These are phyloP conservation scores for Pythium phragmitis DNA, from an alignment of 352 stramenopile species.

Conservation along the genomic window DNA sequence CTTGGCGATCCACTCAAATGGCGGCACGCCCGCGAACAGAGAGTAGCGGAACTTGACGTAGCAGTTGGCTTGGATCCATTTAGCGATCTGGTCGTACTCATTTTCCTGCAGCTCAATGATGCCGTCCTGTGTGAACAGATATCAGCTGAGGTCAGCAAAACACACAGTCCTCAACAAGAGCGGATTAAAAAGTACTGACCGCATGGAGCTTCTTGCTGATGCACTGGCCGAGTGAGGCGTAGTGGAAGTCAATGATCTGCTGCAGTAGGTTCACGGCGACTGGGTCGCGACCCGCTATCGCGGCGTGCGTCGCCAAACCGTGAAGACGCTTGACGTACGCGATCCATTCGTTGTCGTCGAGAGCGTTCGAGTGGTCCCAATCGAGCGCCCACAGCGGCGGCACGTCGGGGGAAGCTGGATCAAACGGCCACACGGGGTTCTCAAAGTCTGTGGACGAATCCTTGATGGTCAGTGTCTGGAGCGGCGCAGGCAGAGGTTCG, in stretches of 20 bases:
- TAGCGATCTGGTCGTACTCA: slow-evolving; percentile 1
- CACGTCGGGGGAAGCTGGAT: slow-evolving; percentile 2
- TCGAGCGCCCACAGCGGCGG: slow-evolving; percentile 14
- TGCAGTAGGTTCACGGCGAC: slow-evolving; percentile 4
- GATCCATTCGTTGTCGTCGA: slow-evolving; percentile 4
- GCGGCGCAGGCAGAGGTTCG: no score
- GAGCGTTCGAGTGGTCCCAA: background rate
- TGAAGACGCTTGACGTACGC: slow-evolving; percentile 13
- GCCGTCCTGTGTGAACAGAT: no score
- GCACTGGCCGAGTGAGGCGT: slow-evolving; percentile 4
- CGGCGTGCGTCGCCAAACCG: background rate
- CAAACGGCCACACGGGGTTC: slow-evolving; percentile 1
- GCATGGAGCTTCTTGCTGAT: background rate
- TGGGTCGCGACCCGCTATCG: background rate
- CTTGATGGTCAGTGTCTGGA: no score
- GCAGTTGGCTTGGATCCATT: slow-evolving; percentile 33
- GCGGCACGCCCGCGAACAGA: slow-evolving; percentile 33
- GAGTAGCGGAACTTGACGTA: slow-evolving; percentile 58
- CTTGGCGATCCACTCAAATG: slow-evolving; percentile 43
- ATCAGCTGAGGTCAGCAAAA: no score
- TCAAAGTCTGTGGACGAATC: no score
- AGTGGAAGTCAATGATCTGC: slow-evolving; percentile 20
- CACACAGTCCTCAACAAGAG: no score
- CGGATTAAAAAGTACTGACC: no score
- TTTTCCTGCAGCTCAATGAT: background rate